Percentiles rank a stretch among this genome's conserved stretches.
Conservation (phyloP, 2,329 filamentous ascomycete genomes). For the Ceratocystis destructans region DNA sequence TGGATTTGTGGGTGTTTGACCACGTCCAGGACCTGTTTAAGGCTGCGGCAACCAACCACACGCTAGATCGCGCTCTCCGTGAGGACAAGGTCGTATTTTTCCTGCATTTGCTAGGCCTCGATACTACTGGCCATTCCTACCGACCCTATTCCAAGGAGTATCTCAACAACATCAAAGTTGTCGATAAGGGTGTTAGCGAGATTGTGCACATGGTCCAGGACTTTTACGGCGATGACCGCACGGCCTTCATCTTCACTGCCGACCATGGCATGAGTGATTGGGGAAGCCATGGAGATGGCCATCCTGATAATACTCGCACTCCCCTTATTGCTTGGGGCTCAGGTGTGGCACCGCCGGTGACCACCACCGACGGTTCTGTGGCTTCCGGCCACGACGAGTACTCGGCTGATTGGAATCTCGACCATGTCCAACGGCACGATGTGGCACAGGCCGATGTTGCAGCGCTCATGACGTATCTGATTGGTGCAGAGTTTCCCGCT, state of each 20-base stretch:
- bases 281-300: conserved; percentile 96
- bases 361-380: conserved; percentile 34
- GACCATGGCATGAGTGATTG: conserved; percentile 99
- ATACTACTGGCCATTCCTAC: conserved; percentile 76
- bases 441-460: conserved; percentile 90
- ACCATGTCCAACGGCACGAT: conserved; percentile 72
- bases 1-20: conserved; percentile 95
- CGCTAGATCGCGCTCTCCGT: conserved; percentile 55
- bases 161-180: conserved; percentile 82
- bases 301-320: conserved; percentile 92
- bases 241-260: conserved; percentile 90
- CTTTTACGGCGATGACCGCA: conserved; percentile 75
- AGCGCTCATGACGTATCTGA: conserved; percentile 86
- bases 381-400: conserved; percentile 83
- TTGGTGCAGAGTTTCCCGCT: conserved; percentile 77
- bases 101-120: conserved; percentile 78
- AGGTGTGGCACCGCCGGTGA: conserved; percentile 63
- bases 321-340: conserved; percentile 89
- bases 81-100: conserved; percentile 91
- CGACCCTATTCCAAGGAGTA: conserved; percentile 94
- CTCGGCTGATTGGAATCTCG: conserved; percentile 76
- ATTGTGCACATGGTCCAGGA: conserved; percentile 67
- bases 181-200: conserved; percentile 79
- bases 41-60: conserved; percentile 63
- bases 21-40: conserved; percentile 77